Conservation (phyloP, 257 asterid genomes). For the Parsonsia alboflavescens region DNA sequence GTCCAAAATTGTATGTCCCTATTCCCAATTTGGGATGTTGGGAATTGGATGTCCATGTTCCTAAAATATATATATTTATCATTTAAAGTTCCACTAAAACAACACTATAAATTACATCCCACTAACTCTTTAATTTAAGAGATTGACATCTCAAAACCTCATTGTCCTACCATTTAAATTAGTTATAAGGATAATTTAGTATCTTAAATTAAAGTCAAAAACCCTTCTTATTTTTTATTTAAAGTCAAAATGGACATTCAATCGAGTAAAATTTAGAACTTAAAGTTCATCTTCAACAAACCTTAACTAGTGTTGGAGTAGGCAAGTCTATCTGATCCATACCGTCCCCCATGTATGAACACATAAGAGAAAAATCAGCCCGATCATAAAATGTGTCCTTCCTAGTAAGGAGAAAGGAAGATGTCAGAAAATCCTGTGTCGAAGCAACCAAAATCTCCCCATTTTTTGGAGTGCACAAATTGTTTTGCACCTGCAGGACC, state of each 20-base stretch:
- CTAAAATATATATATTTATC: too few relatives aligned
- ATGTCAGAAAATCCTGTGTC: conserved; percentile 94
- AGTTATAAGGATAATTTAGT: too few relatives aligned
- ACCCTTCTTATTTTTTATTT: too few relatives aligned
- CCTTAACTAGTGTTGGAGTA: conserved; percentile 82
- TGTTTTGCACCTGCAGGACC: conserved; percentile 88
- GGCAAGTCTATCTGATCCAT: conserved; percentile 92
- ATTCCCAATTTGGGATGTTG: too few relatives aligned
- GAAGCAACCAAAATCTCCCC: conserved; percentile 99
- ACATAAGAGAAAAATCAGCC: conserved; percentile 79
- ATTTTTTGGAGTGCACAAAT: conserved; percentile 95
- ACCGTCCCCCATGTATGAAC: conserved; percentile 84
- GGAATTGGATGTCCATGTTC: too few relatives aligned
- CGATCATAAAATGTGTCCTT: conserved; percentile 96
- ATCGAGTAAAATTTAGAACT: conserved; percentile 2
- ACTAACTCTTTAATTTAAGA: too few relatives aligned
- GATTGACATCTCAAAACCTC: too few relatives aligned
- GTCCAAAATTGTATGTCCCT: too few relatives aligned
- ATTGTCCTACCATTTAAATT: too few relatives aligned
- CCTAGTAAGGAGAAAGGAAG: conserved; percentile 91
- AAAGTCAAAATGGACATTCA: neutral
- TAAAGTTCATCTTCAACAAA: conserved; percentile 24
- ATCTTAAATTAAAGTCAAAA: too few relatives aligned
- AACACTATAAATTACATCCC: too few relatives aligned
- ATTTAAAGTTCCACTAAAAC: too few relatives aligned